A percentile compares a stretch with the other conserved stretches of the same genome.
Evolutionary conservation across 2,329 filamentous ascomycete species (phyloP).

Genomic region (Teratosphaeria viscida): DNA sequence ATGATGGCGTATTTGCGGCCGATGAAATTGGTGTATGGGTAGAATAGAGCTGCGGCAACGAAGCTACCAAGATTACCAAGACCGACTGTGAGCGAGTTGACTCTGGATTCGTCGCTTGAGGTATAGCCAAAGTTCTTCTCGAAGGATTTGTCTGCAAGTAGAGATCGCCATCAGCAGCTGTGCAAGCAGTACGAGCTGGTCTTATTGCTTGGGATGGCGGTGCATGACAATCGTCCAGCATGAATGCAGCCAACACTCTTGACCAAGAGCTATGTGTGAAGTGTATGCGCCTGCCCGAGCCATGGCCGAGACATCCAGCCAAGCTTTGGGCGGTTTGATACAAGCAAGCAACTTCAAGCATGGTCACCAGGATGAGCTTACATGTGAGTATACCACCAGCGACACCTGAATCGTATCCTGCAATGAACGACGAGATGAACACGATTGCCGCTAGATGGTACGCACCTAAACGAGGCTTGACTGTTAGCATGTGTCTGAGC

Average conservation of each 20-base stretch:
- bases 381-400: conserved; percentile 1
- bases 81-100: conserved; percentile 32
- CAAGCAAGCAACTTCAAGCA: conserved; percentile 5
- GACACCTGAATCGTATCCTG: neutral
- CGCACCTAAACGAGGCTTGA: neutral
- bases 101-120: conserved; percentile 14
- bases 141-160: conserved; percentile 8
- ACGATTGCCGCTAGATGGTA: conserved; percentile 1
- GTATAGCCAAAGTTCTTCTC: conserved; percentile 19
- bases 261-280: neutral
- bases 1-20: conserved; percentile 37
- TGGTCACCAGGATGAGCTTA: neutral
- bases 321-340: neutral
- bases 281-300: neutral
- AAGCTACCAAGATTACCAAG: conserved; percentile 45
- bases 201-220: neutral
- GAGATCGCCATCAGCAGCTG: neutral
- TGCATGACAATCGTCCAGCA: neutral
- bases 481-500: neutral
- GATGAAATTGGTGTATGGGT: conserved; percentile 35
- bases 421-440: neutral
- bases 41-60: conserved; percentile 39
- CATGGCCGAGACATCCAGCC: neutral
- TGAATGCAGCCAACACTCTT: neutral
- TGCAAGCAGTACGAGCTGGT: neutral